Evolutionary conservation across 129 eudicot genomes (phyloP), one percentile per base, ranked within the genome.

Genomic region (Pulicaria dysenterica): DNA sequence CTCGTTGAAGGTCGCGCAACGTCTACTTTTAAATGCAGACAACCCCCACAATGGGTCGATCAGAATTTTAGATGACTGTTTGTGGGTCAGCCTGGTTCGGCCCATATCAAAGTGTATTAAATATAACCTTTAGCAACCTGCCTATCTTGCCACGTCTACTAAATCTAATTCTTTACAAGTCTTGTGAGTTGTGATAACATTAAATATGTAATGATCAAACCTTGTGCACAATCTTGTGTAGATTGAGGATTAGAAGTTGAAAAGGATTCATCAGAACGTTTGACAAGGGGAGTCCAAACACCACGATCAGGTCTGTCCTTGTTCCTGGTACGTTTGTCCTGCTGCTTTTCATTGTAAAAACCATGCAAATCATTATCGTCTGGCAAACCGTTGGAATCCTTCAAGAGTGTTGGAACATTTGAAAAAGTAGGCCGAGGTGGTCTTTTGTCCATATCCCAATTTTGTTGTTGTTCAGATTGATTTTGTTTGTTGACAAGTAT

Each of bases 261-360:
- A 58, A 83, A 71, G 12, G 89, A 83, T 70, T 85, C 84, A 77
- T 90, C 96, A 5, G 98, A 87, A 47, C 82, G 96, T 48, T 88
- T 85, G 31, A 24, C 2, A 80, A 88, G 91, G 31, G 98, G 96
- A 65, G 98, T 79, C 98, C 98, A 93, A 69, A 93, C 96, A 80
- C 88, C 96, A 72, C 96, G 98, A 79, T 93, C 98, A 60, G 92
- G 93, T 69, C 96, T 90, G 47, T 93, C 98, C 77, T 73, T 87
- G 65, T 91, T 94, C 83, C 91, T 86, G 34, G 86, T 82, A 8
- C 91, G 90, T 65, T 78, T 87, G 56, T 89, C 96, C 31, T 24
- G 31, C 58, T 76, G 93, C 75, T 79, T 86, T 56, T 87, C 96
- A 41, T 59, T n/a, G 57, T 67, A 78, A 43, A 60, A 76, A 68